Base-by-base conservation (phyloP, 2,329 filamentous ascomycete genomes). In the Ceratocystis variospora region DNA sequence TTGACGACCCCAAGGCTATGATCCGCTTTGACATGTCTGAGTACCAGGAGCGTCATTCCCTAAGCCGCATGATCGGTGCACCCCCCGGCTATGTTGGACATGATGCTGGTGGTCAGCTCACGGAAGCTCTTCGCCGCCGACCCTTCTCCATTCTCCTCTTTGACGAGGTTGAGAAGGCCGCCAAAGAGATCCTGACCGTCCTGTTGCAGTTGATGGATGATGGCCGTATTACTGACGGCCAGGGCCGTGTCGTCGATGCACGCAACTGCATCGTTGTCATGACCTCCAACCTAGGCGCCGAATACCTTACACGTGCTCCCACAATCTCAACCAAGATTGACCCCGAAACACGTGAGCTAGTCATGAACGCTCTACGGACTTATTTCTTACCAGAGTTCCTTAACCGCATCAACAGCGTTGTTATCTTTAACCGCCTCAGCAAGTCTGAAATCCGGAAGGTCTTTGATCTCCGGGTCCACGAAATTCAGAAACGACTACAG, bases 21-120 rank as follows among this genome's bases (percentile, higher is more conserved):
- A 96, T 99, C 72, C 88, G 94, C 48, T 96, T 99, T 78, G 94
- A 99, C 75, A 99, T 99, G 94, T 97, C 93, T 4, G 94, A 99
- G 77, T 99, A 99, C 76, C 95, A 99, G 76, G 94, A 99, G 77
- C 87, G 93, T 4, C 94, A 99, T 75, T 88, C 93, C 0, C 83
- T 99, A 15, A 96, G 90, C 74, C 86, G 94, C 68, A 96, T 99
- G 90, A 99, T 99, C 71, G 94, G 94, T 74, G 92, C 94, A 22
- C 94, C 94, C 22, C 94, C 94, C 3, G 94, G 94, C 70, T 99
- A 99, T 71, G 92, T 99, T 68, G 94, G 94, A 17, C 93, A 99
- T 74, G 94, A 99, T 73, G 86, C 94, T 41, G 94, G 94, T 71
- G 94, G 94, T 64, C 94, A 99, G 75, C 84, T 99, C 65, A 99